Conservation (phyloP, 139 green algal species). For the Picochlorum sp. region DNA sequence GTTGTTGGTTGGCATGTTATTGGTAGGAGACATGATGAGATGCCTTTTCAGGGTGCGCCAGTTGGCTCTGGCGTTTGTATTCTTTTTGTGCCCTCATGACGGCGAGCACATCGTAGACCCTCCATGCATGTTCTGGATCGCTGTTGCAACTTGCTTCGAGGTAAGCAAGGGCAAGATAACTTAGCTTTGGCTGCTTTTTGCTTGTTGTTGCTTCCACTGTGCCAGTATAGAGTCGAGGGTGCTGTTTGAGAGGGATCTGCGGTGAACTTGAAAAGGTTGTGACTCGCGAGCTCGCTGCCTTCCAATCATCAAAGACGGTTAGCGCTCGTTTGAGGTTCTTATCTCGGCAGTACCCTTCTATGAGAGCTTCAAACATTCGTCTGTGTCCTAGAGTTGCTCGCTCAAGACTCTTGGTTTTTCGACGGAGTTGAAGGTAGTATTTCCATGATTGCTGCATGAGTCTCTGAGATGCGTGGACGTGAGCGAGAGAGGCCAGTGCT, state of each 20-base stretch:
- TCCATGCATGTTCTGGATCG: constrained; percentile 28
- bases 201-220: no score
- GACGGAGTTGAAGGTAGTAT: constrained; percentile 37
- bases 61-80: constrained; percentile 21
- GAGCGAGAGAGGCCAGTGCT: constrained; percentile 29
- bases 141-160: constrained; percentile 40
- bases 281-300: constrained; percentile 13
- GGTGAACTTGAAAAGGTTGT: no score
- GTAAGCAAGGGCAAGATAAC: constrained; percentile 38
- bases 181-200: constrained; percentile 27
- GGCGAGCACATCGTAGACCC: constrained; percentile 48
- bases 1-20: not conserved
- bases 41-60: constrained; percentile 34
- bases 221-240: no score
- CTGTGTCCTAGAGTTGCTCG: constrained; percentile 14
- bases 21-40: constrained; percentile 32
- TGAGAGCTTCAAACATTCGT: constrained; percentile 42
- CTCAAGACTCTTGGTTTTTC: constrained; percentile 8
- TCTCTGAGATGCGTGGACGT: constrained; percentile 17
- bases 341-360: constrained; percentile 33
- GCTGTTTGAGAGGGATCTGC: no score
- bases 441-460: constrained; percentile 21
- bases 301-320: constrained; percentile 53
- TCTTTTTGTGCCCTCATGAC: constrained; percentile 48
- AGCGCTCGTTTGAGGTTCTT: constrained; percentile 29